Evolutionary conservation across 495 filamentous ascomycete species (phyloP).

Genomic region (Penicillium verhagenii): DNA sequence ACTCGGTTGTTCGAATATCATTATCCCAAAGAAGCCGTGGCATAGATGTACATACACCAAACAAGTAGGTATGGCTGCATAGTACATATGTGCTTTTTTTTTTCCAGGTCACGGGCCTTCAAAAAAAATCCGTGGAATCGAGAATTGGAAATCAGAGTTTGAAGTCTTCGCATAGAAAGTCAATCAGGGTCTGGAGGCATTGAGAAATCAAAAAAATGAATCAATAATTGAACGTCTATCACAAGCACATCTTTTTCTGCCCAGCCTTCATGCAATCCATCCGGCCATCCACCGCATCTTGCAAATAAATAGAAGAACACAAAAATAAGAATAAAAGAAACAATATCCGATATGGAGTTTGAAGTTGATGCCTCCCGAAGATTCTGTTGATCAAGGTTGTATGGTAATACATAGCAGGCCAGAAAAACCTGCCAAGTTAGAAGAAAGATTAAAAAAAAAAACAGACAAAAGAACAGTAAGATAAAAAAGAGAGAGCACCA

Average conservation of each 20-base stretch:
- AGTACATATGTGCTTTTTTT: too few relatives aligned
- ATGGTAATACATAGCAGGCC: conserved; percentile 33
- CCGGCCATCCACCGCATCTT: not conserved
- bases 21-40: too few relatives aligned
- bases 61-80: too few relatives aligned
- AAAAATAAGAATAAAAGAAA: not conserved
- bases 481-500: not conserved
- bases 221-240: conserved; percentile 4
- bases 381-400: conserved; percentile 10
- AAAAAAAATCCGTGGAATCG: too few relatives aligned
- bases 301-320: conserved; percentile 3
- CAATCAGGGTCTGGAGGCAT: too few relatives aligned
- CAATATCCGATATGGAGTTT: not conserved
- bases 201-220: conserved; percentile 12
- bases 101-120: too few relatives aligned
- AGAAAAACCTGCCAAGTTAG: conserved; percentile 10
- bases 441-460: conserved; percentile 18
- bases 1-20: too few relatives aligned
- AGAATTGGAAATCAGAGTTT: too few relatives aligned
- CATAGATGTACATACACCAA: too few relatives aligned
- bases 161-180: too few relatives aligned
- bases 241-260: conserved; percentile 1
- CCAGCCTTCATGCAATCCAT: not conserved
- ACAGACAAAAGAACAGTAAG: conserved; percentile 9
- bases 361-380: not conserved